Evolutionary conservation across 2,329 filamentous ascomycete genomes (phyloP).

Genomic region (Xylariales sp.): DNA sequence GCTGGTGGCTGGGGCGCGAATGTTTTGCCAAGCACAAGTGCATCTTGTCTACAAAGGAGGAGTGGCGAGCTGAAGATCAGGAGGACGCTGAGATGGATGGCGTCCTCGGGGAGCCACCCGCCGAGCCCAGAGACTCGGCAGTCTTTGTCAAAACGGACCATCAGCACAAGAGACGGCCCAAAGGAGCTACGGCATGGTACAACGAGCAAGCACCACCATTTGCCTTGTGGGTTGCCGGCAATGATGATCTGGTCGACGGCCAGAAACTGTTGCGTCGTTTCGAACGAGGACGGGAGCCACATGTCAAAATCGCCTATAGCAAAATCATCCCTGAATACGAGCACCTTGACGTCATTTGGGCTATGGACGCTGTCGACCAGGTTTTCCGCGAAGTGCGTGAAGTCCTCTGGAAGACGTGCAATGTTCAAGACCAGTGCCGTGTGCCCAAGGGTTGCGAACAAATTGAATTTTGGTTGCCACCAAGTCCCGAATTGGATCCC

Average conservation of each 20-base stretch:
- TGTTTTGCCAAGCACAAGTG: conserved; percentile 80
- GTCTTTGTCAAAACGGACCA: conserved; percentile 8
- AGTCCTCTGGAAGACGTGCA: conserved; percentile 76
- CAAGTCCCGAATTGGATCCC: conserved; percentile 7
- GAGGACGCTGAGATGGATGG: conserved; percentile 46
- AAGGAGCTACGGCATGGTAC: conserved; percentile 71
- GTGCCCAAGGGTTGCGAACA: conserved; percentile 61
- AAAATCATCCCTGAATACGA: conserved; percentile 86
- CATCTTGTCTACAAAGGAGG: conserved; percentile 75
- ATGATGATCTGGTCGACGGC: conserved; percentile 82
- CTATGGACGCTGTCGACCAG: conserved; percentile 79
- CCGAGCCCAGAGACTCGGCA: conserved; percentile 8
- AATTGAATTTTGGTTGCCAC: conserved; percentile 33
- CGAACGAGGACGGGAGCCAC: conserved; percentile 71
- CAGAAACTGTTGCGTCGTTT: conserved; percentile 69
- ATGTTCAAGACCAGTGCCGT: conserved; percentile 51
- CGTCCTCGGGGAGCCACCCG: conserved; percentile 22
- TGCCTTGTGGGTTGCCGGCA: conserved; percentile 82
- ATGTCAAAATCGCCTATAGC: conserved; percentile 74
- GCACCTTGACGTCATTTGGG: conserved; percentile 93
- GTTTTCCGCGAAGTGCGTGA: conserved; percentile 78
- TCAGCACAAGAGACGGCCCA: conserved; percentile 32
- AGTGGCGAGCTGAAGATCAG: conserved; percentile 56
- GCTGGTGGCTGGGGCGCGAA: conserved; percentile 90
- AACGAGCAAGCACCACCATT: conserved; percentile 74